Evolutionary conservation across 306 rosid species (phyloP).

Genomic region (Ammopiptanthus mongolicus): DNA sequence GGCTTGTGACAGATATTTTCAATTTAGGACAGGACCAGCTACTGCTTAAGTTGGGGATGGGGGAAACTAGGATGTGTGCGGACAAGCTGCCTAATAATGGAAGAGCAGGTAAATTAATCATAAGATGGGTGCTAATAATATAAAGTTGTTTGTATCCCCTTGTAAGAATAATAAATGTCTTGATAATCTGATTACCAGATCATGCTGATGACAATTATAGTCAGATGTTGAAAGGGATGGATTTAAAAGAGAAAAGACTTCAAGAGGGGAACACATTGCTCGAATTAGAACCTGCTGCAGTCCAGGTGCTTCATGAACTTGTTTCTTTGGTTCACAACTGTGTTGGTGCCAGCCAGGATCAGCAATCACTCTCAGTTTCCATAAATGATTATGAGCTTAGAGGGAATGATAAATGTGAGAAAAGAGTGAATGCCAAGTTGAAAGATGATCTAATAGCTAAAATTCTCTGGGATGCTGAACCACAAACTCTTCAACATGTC

Average conservation of each 20-base stretch:
- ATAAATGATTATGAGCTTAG: constrained; percentile 35
- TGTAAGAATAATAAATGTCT: constrained; percentile 10
- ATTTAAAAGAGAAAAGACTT: constrained; percentile 40
- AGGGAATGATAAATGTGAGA: constrained; percentile 36
- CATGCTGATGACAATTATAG: constrained; percentile 22
- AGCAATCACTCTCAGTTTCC: constrained; percentile 39
- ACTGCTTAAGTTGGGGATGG: constrained; percentile 44
- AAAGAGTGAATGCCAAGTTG: constrained; percentile 23
- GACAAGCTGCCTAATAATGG: constrained; percentile 29
- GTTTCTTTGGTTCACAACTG: constrained; percentile 72
- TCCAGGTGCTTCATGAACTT: constrained; percentile 79
- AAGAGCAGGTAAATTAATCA: constrained; percentile 43
- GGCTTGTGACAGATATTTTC: constrained; percentile 22
- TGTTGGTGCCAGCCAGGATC: constrained; percentile 37
- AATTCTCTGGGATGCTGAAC: constrained; percentile 52
- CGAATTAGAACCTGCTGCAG: constrained; percentile 54
- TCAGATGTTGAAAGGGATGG: constrained; percentile 36
- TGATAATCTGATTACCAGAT: constrained; percentile 49
- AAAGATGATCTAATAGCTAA: constrained; percentile 73
- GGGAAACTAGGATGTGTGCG: constrained; percentile 23
- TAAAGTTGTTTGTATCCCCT: not conserved
- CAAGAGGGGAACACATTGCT: constrained; percentile 34
- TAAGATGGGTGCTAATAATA: constrained; percentile 1
- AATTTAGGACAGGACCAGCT: constrained; percentile 63
- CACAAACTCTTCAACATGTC: constrained; percentile 56